Evolutionary conservation across 202 grass and related monocot genomes (phyloP).

Genomic region (Bolboschoenoplectus hybrid): DNA sequence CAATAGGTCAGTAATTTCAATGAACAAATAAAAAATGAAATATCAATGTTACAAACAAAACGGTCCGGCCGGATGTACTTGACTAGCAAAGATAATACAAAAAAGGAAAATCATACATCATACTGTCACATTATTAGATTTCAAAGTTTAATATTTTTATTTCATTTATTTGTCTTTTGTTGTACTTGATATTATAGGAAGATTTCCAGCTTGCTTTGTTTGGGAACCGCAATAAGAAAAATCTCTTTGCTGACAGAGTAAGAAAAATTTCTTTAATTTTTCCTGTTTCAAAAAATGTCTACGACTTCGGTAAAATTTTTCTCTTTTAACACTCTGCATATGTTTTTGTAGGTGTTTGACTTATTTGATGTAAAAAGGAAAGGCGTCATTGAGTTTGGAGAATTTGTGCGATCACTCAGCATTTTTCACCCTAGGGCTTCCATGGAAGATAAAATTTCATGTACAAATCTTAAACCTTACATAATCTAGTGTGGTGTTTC

Average conservation of each 20-base stretch:
- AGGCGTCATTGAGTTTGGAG: constrained; percentile 77
- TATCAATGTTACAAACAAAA: not conserved
- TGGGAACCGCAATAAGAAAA: constrained; percentile 46
- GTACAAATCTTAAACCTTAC: constrained; percentile 43
- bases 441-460: constrained; percentile 62
- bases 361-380: constrained; percentile 79
- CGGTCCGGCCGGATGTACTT: not conserved
- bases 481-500: not conserved
- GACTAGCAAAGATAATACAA: not conserved
- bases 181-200: constrained; percentile 40
- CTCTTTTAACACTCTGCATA: not conserved
- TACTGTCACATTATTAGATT: not conserved
- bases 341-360: constrained; percentile 78
- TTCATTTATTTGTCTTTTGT: not conserved
- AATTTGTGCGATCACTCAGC: constrained; percentile 76
- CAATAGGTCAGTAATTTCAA: not conserved
- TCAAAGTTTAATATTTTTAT: not conserved
- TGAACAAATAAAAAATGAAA: not conserved
- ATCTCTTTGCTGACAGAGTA: constrained; percentile 51
- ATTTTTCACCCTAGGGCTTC: constrained; percentile 76
- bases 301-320: not conserved
- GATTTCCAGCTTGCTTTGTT: constrained; percentile 52
- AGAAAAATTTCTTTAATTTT: not conserved
- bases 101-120: not conserved
- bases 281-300: not conserved